Conservation (phyloP, 441 rosid species). For the Bruguiera hainesii region DNA sequence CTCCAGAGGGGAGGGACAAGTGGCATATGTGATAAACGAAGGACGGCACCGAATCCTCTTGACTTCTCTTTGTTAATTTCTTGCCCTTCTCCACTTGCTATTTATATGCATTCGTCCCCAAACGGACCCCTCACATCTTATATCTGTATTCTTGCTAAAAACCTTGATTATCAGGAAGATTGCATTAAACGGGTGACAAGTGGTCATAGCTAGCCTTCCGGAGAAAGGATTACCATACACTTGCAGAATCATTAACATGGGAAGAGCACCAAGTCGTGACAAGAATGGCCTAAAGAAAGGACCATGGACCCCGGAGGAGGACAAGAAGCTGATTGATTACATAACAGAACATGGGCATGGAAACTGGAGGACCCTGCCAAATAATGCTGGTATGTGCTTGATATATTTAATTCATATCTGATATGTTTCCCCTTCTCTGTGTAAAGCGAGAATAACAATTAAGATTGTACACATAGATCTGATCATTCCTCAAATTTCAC, state of each 20-base stretch:
- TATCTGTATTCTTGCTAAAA: background rate
- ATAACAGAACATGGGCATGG: slow-evolving; percentile 41
- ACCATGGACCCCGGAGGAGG: slow-evolving; percentile 48
- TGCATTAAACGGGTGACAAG: background rate
- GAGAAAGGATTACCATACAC: background rate
- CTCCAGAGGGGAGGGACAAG: slow-evolving; percentile 47
- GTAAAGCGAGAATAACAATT: no score
- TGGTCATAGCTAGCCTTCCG: background rate
- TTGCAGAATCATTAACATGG: slow-evolving; percentile 23
- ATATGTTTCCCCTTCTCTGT: background rate
- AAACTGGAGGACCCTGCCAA: slow-evolving; percentile 42
- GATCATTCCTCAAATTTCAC: no score
- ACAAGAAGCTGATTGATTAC: slow-evolving; percentile 34
- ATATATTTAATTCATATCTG: background rate
- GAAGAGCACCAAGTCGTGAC: slow-evolving; percentile 37
- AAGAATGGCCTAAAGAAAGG: slow-evolving; percentile 37
- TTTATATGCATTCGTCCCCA: slow-evolving; percentile 36
- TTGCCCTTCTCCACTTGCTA: slow-evolving; percentile 23
- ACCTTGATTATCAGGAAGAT: background rate
- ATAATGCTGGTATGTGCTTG: slow-evolving; percentile 33
- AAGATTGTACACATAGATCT: no score
- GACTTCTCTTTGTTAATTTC: slow-evolving; percentile 35
- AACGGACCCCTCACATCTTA: slow-evolving; percentile 35
- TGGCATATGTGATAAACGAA: slow-evolving; percentile 35
- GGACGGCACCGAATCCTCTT: slow-evolving; percentile 91